These are phyloP conservation scores for Moricandia arvensis DNA, from an alignment of 345 rosid genomes.

Conservation along the genomic window DNA sequence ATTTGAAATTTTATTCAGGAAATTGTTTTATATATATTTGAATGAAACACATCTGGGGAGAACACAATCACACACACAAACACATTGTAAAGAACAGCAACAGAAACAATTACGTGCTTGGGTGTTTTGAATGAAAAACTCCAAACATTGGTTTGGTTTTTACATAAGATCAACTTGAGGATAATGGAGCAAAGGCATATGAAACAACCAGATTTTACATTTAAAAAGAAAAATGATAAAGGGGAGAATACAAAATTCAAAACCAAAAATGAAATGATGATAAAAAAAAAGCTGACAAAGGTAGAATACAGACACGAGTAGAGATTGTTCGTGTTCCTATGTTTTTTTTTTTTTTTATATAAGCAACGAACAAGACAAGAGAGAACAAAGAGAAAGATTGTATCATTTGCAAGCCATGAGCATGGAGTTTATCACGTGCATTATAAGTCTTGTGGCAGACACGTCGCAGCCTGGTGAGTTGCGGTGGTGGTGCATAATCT, in stretches of 20 bases:
- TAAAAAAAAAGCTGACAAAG: not conserved
- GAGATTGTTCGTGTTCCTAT: slow-evolving; percentile 19
- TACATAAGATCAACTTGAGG: not conserved
- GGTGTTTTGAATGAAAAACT: not conserved
- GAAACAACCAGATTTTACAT: slow-evolving; percentile 30
- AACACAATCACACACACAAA: not conserved
- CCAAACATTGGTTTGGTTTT: slow-evolving; percentile 13
- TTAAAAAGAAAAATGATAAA: not conserved
- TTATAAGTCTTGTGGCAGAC: slow-evolving; percentile 55
- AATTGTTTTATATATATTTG: not conserved
- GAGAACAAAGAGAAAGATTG: not conserved
- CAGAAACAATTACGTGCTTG: not conserved
- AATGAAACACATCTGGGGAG: too few relatives aligned
- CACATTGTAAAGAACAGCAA: not conserved
- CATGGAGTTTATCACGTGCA: slow-evolving; percentile 72
- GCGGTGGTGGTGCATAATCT: slow-evolving; percentile 54
- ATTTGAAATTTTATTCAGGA: not conserved
- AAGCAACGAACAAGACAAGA: slow-evolving; percentile 9
- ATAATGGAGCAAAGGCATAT: not conserved
- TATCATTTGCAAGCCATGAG: slow-evolving; percentile 58
- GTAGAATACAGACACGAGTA: slow-evolving; percentile 4
- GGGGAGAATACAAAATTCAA: slow-evolving; percentile 15
- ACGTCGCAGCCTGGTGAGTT: slow-evolving; percentile 53
- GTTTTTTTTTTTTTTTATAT: slow-evolving; percentile 20
- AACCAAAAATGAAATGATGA: slow-evolving; percentile 19